These are phyloP conservation scores for Myrmaecium sp. DNA, from an alignment of 2,329 filamentous ascomycete species.

Conservation along the genomic window DNA sequence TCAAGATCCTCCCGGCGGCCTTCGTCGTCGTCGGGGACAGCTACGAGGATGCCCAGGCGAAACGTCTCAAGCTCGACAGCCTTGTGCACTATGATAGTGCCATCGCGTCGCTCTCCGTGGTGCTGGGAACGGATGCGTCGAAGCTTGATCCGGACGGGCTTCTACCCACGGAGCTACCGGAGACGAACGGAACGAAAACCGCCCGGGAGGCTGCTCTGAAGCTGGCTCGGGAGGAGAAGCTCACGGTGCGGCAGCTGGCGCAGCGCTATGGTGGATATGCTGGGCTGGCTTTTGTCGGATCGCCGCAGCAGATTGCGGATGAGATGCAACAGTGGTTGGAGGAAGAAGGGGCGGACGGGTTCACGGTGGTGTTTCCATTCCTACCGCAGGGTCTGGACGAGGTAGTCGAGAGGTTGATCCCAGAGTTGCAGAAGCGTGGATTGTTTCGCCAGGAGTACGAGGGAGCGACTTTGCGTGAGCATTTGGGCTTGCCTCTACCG, in stretches of 20 bases:
- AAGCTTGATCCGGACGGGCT: conserved; percentile 32
- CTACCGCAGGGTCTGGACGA: conserved; percentile 34
- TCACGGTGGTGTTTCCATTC: conserved; percentile 34
- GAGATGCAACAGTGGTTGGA: conserved; percentile 31
- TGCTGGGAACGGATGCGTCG: conserved; percentile 31
- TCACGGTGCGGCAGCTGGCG: conserved; percentile 36
- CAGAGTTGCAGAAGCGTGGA: conserved; percentile 34
- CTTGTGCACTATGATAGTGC: conserved; percentile 37
- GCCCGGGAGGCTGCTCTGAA: conserved; percentile 27
- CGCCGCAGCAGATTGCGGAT: conserved; percentile 31
- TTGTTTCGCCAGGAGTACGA: conserved; percentile 36
- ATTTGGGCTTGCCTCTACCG: conserved; percentile 35
- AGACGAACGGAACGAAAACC: conserved; percentile 38
- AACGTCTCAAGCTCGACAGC: conserved; percentile 33
- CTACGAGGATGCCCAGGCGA: conserved; percentile 30
- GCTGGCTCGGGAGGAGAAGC: conserved; percentile 26
- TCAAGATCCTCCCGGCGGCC: conserved; percentile 37
- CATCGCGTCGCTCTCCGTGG: conserved; percentile 34
- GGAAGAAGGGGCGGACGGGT: conserved; percentile 33
- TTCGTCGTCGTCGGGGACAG: conserved; percentile 34
- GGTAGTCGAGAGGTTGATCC: conserved; percentile 29
- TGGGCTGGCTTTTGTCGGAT: conserved; percentile 35
- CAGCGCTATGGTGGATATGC: conserved; percentile 33
- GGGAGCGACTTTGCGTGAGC: conserved; percentile 35
- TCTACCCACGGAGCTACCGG: conserved; percentile 32